Percentiles rank a stretch among this genome's conserved stretches.
These are phyloP conservation scores for Cladophialophora psammophila DNA, from an alignment of 2,329 filamentous ascomycete species.

Conservation along the genomic window DNA sequence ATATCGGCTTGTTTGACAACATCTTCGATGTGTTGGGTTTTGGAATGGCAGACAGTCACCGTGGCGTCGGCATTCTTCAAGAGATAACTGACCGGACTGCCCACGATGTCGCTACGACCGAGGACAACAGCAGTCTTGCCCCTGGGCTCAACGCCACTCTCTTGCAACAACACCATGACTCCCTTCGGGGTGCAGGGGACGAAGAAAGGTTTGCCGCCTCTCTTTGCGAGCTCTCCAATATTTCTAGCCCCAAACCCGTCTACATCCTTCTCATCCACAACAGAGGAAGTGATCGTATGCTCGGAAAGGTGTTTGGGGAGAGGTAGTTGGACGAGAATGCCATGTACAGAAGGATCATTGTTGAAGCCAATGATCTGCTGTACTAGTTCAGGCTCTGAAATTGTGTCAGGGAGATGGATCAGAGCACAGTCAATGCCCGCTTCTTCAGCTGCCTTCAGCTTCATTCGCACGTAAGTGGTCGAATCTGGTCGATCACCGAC, in stretches of 20 bases:
- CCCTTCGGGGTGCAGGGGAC: slow-evolving; percentile 96
- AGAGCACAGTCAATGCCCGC: slow-evolving; percentile 89
- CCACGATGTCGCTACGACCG: slow-evolving; percentile 95
- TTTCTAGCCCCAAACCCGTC: slow-evolving; percentile 94
- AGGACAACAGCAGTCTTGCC: slow-evolving; percentile 96
- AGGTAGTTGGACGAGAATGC: slow-evolving; percentile 92
- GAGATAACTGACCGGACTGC: slow-evolving; percentile 94
- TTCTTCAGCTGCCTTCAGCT: slow-evolving; percentile 95
- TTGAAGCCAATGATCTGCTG: slow-evolving; percentile 83
- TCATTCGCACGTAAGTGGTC: slow-evolving; percentile 99
- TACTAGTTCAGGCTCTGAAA: slow-evolving; percentile 84
- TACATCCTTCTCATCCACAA: slow-evolving; percentile 94
- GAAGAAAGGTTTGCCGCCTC: slow-evolving; percentile 87
- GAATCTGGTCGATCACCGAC: slow-evolving; percentile 94
- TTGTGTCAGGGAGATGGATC: slow-evolving; percentile 80
- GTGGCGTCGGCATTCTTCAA: slow-evolving; percentile 96
- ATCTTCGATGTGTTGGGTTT: slow-evolving; percentile 74
- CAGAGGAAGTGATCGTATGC: slow-evolving; percentile 86
- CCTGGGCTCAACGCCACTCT: slow-evolving; percentile 79
- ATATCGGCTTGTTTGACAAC: slow-evolving; percentile 87
- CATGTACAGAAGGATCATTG: slow-evolving; percentile 84
- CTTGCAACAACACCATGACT: slow-evolving; percentile 89
- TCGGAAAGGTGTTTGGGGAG: slow-evolving; percentile 90
- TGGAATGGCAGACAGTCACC: slow-evolving; percentile 94
- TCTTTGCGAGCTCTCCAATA: slow-evolving; percentile 96